Base-by-base conservation (phyloP, 345 rosid genomes). In the Passiflora organensis region DNA sequence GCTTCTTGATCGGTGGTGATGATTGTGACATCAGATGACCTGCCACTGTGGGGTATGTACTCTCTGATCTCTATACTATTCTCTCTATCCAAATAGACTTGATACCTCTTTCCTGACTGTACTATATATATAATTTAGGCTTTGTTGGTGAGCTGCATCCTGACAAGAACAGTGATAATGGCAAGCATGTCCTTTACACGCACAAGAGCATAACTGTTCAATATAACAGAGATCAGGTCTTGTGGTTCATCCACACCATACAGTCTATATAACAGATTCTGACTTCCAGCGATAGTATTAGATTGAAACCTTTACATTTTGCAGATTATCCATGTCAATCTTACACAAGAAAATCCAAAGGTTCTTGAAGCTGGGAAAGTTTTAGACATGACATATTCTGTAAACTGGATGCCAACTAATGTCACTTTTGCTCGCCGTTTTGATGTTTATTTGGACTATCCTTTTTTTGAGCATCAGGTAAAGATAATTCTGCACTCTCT, bases 401-500 rank as follows among this genome's bases (percentile, higher is more conserved):
- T 89, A 63, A 88, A 81, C 60, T 89, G 97, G 97, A 59, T 63
- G 37, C 55, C 80, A 42, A 89, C 86, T 42, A 70, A 81, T 73
- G 51, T 89, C 65, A 73, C 83, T 43, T 89, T 82, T 80, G 85
- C 93, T 12, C 91, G 87, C 13, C 95, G 97, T 41, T 89, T 89
- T 75, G 97, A 89, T 56, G 88, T 89, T 43, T 89, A 89, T 67
- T 73, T 89, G 75, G 97, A 89, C 66, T 81, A 89, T 65, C 97
- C 93, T 17, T 89, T 89, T 77, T 89, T 89, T 71, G 95, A 89
- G 74, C 97, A 89, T 63, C 97, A 89, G 97, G 97, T 89, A 66
- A 50, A 56, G 43, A 21, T 56, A 48, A 56, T 38, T 4, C 16
- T 20, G 4, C 43, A n/a, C n/a, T 32, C 36, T 2, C 12, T 45